Conservation (phyloP, 805 yeast species). For the Hanseniaspora clermontiae region DNA sequence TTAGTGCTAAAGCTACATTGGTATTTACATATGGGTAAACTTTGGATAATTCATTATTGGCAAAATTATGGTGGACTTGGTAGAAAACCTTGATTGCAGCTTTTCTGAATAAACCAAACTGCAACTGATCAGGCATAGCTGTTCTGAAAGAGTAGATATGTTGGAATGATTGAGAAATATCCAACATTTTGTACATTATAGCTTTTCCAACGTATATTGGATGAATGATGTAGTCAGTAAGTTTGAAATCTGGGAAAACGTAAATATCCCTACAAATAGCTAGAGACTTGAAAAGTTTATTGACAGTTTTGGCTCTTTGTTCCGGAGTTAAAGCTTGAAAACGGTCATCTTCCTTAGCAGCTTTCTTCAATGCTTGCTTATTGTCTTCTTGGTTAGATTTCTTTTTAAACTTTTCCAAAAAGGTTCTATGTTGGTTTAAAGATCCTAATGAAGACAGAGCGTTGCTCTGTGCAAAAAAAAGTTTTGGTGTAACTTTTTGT, state of each 20-base stretch:
- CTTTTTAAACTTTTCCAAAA: neutral
- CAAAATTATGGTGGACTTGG: slow-evolving; percentile 71
- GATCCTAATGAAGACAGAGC: neutral
- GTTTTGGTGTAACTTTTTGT: neutral
- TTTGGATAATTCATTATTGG: slow-evolving; percentile 39
- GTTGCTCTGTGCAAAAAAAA: neutral
- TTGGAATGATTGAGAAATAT: slow-evolving; percentile 56
- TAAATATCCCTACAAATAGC: slow-evolving; percentile 35
- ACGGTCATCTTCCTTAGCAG: neutral
- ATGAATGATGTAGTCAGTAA: slow-evolving; percentile 33
- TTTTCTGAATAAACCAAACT: slow-evolving; percentile 71
- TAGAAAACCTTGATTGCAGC: slow-evolving; percentile 66
- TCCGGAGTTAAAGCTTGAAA: neutral
- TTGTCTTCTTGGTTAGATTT: neutral
- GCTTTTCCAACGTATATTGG: slow-evolving; percentile 37
- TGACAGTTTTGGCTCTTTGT: slow-evolving; percentile 12
- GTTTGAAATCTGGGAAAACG: slow-evolving; percentile 38
- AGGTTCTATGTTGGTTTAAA: neutral
- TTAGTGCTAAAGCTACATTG: slow-evolving; percentile 52
- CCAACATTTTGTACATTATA: slow-evolving; percentile 46
- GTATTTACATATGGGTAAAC: slow-evolving; percentile 38
- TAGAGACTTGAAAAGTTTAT: slow-evolving; percentile 25
- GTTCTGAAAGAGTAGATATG: slow-evolving; percentile 54
- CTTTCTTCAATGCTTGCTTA: neutral
- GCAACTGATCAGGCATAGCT: slow-evolving; percentile 56